A percentile compares a stretch with the other conserved stretches of the same genome.
These are phyloP conservation scores for Bruguiera hainesii DNA, from an alignment of 441 rosid genomes.

Conservation along the genomic window DNA sequence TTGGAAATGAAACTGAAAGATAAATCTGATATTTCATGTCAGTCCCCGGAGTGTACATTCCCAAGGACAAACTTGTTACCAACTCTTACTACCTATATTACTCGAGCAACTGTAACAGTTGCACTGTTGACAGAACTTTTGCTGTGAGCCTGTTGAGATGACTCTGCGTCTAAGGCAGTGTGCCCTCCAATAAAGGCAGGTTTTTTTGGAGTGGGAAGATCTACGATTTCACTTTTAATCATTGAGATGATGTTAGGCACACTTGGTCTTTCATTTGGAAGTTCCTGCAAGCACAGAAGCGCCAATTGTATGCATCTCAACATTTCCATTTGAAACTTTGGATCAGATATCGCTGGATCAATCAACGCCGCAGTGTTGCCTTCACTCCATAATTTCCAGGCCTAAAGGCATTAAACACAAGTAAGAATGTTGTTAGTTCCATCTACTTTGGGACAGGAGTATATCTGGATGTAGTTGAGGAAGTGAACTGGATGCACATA, in stretches of 20 bases:
- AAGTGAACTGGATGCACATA: constrained; percentile 24
- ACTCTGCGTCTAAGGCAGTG: background rate
- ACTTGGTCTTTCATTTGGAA: constrained; percentile 46
- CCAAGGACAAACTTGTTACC: no score
- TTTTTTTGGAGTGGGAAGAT: constrained; percentile 36
- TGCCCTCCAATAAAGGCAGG: constrained; percentile 21
- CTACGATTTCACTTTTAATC: constrained; percentile 43
- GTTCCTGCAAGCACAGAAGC: constrained; percentile 54
- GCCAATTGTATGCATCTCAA: constrained; percentile 50
- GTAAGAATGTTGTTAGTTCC: background rate
- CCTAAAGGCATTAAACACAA: constrained; percentile 26
- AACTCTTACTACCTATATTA: no score
- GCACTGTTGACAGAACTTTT: constrained; percentile 16
- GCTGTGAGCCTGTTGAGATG: constrained; percentile 1
- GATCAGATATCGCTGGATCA: constrained; percentile 25
- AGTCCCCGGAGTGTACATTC: no score
- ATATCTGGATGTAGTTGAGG: background rate
- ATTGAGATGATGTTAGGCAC: constrained; percentile 32
- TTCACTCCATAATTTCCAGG: constrained; percentile 67
- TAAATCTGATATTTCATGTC: no score
- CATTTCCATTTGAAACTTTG: constrained; percentile 24
- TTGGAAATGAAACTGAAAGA: no score
- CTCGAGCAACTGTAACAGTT: constrained; percentile 10
- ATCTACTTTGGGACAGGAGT: no score
- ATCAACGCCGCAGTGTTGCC: constrained; percentile 26